Conservation (phyloP, 2,329 filamentous ascomycete species). For the Mycosphaerella arachidis region DNA sequence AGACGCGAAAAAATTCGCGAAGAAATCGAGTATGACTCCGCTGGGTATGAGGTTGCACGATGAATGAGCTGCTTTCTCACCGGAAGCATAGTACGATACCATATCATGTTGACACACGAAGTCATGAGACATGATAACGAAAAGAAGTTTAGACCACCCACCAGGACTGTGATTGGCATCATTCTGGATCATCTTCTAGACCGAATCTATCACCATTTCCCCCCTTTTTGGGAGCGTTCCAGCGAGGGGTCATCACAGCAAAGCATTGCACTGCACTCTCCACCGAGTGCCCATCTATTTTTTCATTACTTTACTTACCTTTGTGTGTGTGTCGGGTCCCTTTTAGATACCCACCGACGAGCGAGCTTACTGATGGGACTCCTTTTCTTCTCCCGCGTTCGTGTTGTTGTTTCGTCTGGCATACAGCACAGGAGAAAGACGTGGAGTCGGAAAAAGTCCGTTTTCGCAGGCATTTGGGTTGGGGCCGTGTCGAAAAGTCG, state of each 20-base stretch:
- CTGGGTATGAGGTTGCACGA: slow-evolving; percentile 6
- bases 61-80: too few relatives aligned
- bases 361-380: background rate
- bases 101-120: background rate
- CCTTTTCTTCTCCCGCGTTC: background rate
- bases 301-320: background rate
- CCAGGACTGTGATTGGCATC: background rate
- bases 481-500: slow-evolving; percentile 2
- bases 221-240: slow-evolving; percentile 1
- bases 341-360: slow-evolving; percentile 10
- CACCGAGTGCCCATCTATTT: background rate
- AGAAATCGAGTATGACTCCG: slow-evolving; percentile 19
- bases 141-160: background rate
- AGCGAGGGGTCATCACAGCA: slow-evolving; percentile 6
- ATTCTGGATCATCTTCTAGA: background rate
- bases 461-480: background rate
- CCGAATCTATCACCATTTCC: background rate
- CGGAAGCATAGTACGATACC: background rate
- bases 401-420: too few relatives aligned
- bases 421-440: background rate
- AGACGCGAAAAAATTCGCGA: slow-evolving; percentile 19
- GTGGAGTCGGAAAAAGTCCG: background rate
- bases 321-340: background rate
- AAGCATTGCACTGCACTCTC: background rate
- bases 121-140: background rate